Conservation (phyloP, 192 early-diverging fungal species). For the Coemansia sp. region DNA sequence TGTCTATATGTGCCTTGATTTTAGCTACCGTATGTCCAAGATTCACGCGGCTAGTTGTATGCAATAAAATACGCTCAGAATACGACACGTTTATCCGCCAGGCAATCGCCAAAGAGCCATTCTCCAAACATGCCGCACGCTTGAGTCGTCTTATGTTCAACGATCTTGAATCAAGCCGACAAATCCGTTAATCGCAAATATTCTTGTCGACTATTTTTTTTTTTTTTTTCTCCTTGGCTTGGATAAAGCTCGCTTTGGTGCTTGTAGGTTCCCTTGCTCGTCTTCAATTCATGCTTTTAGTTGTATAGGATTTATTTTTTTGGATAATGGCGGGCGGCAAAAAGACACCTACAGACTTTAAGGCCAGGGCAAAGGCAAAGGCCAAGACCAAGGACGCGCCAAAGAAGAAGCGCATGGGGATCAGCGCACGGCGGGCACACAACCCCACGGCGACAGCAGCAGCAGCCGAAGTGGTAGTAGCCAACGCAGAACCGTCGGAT, state of each 20-base stretch:
- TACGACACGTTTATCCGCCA: not conserved
- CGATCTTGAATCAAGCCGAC: not conserved
- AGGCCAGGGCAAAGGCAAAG: constrained; percentile 26
- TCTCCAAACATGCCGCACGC: not conserved
- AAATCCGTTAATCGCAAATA: constrained; percentile 1
- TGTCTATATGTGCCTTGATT: not conserved
- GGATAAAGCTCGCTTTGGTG: not conserved
- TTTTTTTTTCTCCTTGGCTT: constrained; percentile 10
- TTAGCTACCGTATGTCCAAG: not conserved
- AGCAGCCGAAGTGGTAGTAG: not conserved
- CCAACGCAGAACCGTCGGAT: not conserved
- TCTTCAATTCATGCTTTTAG: not conserved
- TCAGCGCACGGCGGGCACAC: not conserved
- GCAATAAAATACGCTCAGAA: not conserved
- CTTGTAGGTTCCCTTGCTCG: not conserved
- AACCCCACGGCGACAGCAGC: constrained; percentile 16
- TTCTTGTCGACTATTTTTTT: not conserved
- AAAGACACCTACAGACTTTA: constrained; percentile 15
- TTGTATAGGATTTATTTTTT: not conserved
- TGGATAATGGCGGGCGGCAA: constrained; percentile 8
- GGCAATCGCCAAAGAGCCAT: not conserved
- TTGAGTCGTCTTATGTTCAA: not conserved
- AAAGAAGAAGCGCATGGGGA: constrained; percentile 10
- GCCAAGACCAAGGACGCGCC: constrained; percentile 7
- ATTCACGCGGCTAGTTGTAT: not conserved